Base-by-base conservation (phyloP, 2,329 filamentous ascomycete genomes). In the Penicillium sp. region DNA sequence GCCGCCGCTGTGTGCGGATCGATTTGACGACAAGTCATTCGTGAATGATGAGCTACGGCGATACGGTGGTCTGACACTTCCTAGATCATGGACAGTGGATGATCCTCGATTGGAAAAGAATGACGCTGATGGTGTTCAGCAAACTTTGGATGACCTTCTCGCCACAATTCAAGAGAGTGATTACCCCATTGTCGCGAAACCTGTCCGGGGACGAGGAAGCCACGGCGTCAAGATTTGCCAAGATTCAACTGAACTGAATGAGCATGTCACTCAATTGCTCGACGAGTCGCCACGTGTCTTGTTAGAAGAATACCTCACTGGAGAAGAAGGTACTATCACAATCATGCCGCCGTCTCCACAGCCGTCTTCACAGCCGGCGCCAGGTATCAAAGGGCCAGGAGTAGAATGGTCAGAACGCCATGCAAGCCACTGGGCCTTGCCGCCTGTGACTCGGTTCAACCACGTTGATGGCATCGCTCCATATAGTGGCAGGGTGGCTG, bases 271-370 rank as follows among this genome's bases (percentile, higher is more conserved):
- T 1, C 29, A 26, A 0, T 64, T 81, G 0, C 65, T 75, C 2
- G 34, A 61, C 1, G 72, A 77, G 45, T 72, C 69, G 0, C 64
- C 69, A 0, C 52, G 61, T 1, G 68, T 78, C 13, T 74, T 82
- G 55, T 33, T 81, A 0, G 78, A 82, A 53, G 71, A 82, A 52
- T 81, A 71, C 51, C 70, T 82, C 0, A 50, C 63, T 0, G 77
- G 78, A 1, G 71, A 79, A 52, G 79, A 82, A 58, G 78, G 67
- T 0, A 82, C 79, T 0, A 70, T 82, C 2, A 81, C 78, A 0
- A 73, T 81, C 0, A 80, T 81, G 78, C 77, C 79, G 0, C 78
- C 78, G 2, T 72, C 68, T 0, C 48, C 23, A 23, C 24, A 34
- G n/a, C n/a, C 18, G 15, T 23, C 34, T 16, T 24, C 18, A 21